Evolutionary conservation across 1,139 yeast genomes (phyloP).

Genomic region (Candida tunisiensis): DNA sequence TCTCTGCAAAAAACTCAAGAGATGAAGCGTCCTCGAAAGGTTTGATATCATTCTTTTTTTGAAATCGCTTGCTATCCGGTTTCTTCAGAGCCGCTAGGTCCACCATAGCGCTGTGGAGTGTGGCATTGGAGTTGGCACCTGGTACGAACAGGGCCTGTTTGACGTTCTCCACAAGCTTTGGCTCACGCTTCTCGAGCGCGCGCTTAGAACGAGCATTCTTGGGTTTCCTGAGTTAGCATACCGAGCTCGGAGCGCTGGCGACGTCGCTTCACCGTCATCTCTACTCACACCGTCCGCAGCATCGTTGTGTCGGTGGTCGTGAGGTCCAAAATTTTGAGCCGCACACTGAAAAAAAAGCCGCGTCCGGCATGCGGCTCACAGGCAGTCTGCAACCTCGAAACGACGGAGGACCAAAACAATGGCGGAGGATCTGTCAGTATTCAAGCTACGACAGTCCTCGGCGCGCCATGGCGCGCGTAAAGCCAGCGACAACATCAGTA

Average conservation of each 20-base stretch:
- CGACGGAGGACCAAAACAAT: constrained; percentile 11
- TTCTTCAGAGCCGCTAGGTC: constrained; percentile 85
- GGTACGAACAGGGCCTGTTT: constrained; percentile 87
- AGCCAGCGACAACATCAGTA: no score
- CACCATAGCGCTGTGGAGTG: constrained; percentile 76
- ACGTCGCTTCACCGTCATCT: no score
- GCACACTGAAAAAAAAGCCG: neutral
- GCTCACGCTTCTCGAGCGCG: constrained; percentile 76
- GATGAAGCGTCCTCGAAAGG: constrained; percentile 89
- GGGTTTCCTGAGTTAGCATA: constrained; percentile 50
- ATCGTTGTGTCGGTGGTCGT: constrained; percentile 2
- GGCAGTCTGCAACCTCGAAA: neutral
- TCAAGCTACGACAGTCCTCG: no score
- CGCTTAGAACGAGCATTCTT: constrained; percentile 94
- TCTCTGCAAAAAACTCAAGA: constrained; percentile 83
- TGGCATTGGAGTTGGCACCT: constrained; percentile 65
- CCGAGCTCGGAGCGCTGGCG: no score
- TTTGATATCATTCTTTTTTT: constrained; percentile 72
- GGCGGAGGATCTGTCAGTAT: no score
- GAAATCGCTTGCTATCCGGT: constrained; percentile 77
- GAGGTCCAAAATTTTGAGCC: constrained; percentile 1
- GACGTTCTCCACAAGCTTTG: constrained; percentile 78
- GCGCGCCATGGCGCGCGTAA: no score
- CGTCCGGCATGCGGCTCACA: neutral
- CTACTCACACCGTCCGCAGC: constrained; percentile 11